Percentiles rank a stretch among this genome's conserved stretches.
Conservation (phyloP, 2,329 filamentous ascomycete species). For the Mollisiaceae sp. region DNA sequence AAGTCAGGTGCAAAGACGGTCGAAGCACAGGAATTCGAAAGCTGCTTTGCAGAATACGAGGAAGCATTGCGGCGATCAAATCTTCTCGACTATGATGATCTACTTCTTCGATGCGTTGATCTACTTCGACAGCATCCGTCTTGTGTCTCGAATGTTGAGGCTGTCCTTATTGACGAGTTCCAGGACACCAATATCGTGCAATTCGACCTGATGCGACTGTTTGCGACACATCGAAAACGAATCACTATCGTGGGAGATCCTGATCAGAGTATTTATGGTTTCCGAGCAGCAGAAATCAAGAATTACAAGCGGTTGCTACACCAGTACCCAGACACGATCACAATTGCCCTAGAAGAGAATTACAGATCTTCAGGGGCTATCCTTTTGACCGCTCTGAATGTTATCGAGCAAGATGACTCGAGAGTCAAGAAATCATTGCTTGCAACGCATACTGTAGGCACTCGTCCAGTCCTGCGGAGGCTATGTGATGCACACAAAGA, state of each 20-base stretch:
- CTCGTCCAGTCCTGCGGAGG: conserved; percentile 78
- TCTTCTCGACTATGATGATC: conserved; percentile 91
- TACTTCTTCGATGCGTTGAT: conserved; percentile 82
- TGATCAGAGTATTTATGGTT: conserved; percentile 97
- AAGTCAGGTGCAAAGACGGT: conserved; percentile 42
- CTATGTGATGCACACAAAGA: conserved; percentile 74
- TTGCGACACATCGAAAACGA: conserved; percentile 73
- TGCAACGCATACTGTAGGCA: conserved; percentile 80
- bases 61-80: conserved; percentile 75
- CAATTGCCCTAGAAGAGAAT: conserved; percentile 89
- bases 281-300: conserved; percentile 88
- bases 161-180: conserved; percentile 95
- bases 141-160: conserved; percentile 88
- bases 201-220: conserved; percentile 89
- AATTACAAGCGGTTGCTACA: conserved; percentile 81
- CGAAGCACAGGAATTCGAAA: conserved; percentile 69
- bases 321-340: conserved; percentile 78
- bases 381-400: conserved; percentile 75
- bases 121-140: conserved; percentile 74
- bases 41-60: conserved; percentile 81
- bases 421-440: conserved; percentile 81
- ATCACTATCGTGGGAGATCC: conserved; percentile 97
- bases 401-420: conserved; percentile 88
- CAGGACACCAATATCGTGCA: conserved; percentile 97
- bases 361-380: conserved; percentile 92